Evolutionary conservation across 2,329 filamentous ascomycete species (phyloP), one percentile per base, ranked within the genome.

Genomic region (Alternaria viburni): DNA sequence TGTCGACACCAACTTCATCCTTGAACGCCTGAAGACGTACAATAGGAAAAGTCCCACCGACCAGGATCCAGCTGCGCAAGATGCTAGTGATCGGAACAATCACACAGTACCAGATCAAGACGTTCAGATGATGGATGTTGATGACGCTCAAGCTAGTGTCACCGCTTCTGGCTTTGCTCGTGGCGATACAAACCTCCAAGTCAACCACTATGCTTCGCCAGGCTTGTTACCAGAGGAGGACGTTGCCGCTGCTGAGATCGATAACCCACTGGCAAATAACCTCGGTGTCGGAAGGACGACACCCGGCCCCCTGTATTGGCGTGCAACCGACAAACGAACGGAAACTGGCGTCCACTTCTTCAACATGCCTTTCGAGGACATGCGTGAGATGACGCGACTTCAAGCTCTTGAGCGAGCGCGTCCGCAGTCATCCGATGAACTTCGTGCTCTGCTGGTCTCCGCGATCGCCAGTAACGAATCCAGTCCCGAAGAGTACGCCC

Each of bases 201-300:
- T 21, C 12, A 23, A 19, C 1, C 28, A n/a, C 8, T 8, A 12
- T 36, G 32, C 28, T 11, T 7, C 17, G 1, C 28, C 9, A n/a
- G 13, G 9, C 19, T 12, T 4, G 0, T 2, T 25, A 2, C 30
- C 9, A 5, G 13, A 21, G 1, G 9, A 52, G 7, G 13, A 52
- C 4, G 6, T 0, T 9, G 0, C 11, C 5, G 13, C 9, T 9
- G 13, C 15, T 15, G 15, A 28, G 12, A 5, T 11, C n/a, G 1
- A 3, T 5, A 15, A 7, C 15, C 2, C 4, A 2, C 0, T 10
- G 6, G 1, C 3, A 17, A 1, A 1, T 2, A 6, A 26, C 7
- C 3, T 4, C 13, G 10, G 4, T 13, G 10, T n/a, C 15, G 15
- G n/a, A 52, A 23, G 19, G 1, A 15, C 5, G 3, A 36, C 36